A percentile compares a stretch with the other conserved stretches of the same genome.
Evolutionary conservation across 2,329 filamentous ascomycete genomes (phyloP).

Genomic region (Lasiodiplodia gonubiensis): DNA sequence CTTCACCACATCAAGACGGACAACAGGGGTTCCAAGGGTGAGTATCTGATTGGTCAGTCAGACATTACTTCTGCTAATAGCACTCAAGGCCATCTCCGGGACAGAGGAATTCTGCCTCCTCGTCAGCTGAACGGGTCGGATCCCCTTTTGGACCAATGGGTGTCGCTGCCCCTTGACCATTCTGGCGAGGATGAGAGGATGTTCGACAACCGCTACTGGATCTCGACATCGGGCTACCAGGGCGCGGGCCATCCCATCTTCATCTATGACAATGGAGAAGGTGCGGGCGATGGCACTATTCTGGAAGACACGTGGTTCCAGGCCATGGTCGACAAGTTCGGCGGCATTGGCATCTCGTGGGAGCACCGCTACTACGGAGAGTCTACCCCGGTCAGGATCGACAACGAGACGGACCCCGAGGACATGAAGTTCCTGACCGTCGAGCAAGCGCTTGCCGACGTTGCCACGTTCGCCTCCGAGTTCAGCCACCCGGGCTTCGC

Average conservation of each 20-base stretch:
- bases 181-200: constrained; percentile 41
- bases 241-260: constrained; percentile 44
- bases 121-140: background rate
- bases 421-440: constrained; percentile 46
- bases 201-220: constrained; percentile 48
- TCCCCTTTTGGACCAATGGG: constrained; percentile 5
- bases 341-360: constrained; percentile 46
- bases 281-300: constrained; percentile 34
- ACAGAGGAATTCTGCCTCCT: background rate
- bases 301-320: constrained; percentile 6
- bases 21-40: background rate
- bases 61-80: background rate
- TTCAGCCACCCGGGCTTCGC: constrained; percentile 46
- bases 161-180: constrained; percentile 45
- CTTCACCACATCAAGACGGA: background rate
- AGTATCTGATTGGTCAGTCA: background rate
- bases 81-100: background rate
- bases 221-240: constrained; percentile 41
- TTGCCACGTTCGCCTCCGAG: constrained; percentile 47
- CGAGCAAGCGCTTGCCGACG: constrained; percentile 51
- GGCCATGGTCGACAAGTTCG: constrained; percentile 6
- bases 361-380: constrained; percentile 51
- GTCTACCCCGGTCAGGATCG: constrained; percentile 43
- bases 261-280: constrained; percentile 46
- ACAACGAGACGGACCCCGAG: constrained; percentile 40